A percentile compares a stretch with the other conserved stretches of the same genome.
These are phyloP conservation scores for Scorias spongiosa DNA, from an alignment of 2,329 filamentous ascomycete species.

Conservation along the genomic window DNA sequence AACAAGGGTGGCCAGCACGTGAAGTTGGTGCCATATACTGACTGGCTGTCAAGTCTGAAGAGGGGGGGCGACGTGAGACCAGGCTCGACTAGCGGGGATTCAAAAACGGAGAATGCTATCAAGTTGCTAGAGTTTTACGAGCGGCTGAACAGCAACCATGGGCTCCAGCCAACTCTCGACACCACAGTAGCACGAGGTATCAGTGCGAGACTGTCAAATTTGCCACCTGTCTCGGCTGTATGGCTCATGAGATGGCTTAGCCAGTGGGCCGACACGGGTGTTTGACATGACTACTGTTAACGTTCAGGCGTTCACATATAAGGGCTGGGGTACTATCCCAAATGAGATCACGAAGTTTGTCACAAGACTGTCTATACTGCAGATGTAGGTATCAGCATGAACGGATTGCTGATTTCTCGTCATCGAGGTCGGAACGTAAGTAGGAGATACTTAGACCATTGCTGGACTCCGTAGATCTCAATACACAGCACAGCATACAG, in stretches of 20 bases:
- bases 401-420: no score
- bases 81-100: not conserved
- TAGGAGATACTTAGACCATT: no score
- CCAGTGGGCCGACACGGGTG: not conserved
- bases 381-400: no score
- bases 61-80: not conserved
- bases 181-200: not conserved
- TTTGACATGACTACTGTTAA: no score
- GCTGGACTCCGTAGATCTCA: no score
- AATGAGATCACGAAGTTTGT: no score
- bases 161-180: not conserved
- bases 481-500: no score
- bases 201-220: not conserved
- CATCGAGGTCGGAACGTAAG: no score
- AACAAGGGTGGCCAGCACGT: not conserved
- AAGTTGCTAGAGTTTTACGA: not conserved
- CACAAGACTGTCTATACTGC: no score
- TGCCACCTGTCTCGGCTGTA: not conserved
- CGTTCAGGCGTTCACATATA: no score
- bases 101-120: not conserved
- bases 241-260: not conserved
- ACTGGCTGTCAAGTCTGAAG: not conserved
- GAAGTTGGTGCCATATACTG: not conserved
- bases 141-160: not conserved
- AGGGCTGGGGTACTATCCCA: no score